phyloP scores from a whole-genome alignment of 768 basidiomycete genomes.

The Lactarius vividus region DNA sequence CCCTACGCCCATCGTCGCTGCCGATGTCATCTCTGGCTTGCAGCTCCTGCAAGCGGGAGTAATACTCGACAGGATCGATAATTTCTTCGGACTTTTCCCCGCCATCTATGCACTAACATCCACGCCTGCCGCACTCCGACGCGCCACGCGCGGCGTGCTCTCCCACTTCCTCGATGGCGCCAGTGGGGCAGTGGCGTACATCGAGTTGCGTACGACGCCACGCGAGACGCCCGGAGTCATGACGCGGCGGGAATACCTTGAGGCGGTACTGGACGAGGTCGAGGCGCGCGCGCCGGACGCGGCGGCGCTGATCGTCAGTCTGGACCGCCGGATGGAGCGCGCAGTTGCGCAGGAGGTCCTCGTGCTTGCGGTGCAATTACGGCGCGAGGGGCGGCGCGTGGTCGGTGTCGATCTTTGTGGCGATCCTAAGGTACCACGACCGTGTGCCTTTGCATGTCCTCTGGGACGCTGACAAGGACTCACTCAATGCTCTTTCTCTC shows the following conservation, averaged over 20 bases:
- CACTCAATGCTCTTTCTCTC: not conserved
- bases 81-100: constrained; percentile 75
- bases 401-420: constrained; percentile 84
- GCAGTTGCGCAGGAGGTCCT: constrained; percentile 54
- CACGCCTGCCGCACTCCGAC: constrained; percentile 50
- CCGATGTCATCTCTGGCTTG: constrained; percentile 44
- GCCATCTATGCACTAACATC: constrained; percentile 77
- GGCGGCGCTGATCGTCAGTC: constrained; percentile 65
- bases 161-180: constrained; percentile 50
- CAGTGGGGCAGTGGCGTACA: constrained; percentile 56
- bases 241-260: constrained; percentile 59
- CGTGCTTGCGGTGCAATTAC: constrained; percentile 53
- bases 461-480: not conserved
- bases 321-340: constrained; percentile 69
- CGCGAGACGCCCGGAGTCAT: constrained; percentile 51
- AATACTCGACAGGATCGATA: constrained; percentile 52
- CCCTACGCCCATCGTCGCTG: not conserved
- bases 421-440: constrained; percentile 47
- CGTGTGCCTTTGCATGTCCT: not conserved
- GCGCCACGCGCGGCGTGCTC: constrained; percentile 65
- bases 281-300: constrained; percentile 49
- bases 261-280: constrained; percentile 61
- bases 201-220: constrained; percentile 85
- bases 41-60: constrained; percentile 40
- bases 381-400: constrained; percentile 53